Conservation (phyloP, 495 filamentous ascomycete genomes). For the Aspergillus wentii region DNA sequence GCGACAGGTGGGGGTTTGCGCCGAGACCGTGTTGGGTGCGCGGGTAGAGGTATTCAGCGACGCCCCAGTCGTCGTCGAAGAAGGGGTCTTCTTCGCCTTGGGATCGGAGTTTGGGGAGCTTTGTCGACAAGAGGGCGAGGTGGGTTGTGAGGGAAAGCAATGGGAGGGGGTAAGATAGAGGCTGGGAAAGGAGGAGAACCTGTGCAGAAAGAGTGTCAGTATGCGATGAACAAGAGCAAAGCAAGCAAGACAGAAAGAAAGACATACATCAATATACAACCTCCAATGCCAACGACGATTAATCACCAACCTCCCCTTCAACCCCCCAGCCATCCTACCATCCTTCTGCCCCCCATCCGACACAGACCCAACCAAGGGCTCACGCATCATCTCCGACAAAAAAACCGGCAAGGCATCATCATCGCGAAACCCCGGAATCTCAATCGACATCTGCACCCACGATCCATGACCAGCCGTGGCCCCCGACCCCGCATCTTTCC, state of each 20-base stretch:
- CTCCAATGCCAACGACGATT: constrained; percentile 93
- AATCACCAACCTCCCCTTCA: constrained; percentile 72
- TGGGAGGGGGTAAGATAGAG: constrained; percentile 85
- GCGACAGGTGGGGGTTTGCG: constrained; percentile 7
- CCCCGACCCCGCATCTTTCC: constrained; percentile 17
- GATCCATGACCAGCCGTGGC: constrained; percentile 38
- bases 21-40: constrained; percentile 17
- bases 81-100: constrained; percentile 90
- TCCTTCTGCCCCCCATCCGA: constrained; percentile 10
- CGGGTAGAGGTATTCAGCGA: constrained; percentile 71
- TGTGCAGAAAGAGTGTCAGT: constrained; percentile 29
- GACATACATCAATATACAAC: constrained; percentile 88
- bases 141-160: constrained; percentile 90
- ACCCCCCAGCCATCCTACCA: constrained; percentile 48
- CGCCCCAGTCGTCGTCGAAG: constrained; percentile 97
- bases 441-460: constrained; percentile 81
- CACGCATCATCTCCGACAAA: constrained; percentile 78
- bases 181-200: constrained; percentile 91
- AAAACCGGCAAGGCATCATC: constrained; percentile 90
- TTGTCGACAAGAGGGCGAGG: constrained; percentile 86
- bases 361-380: constrained; percentile 67
- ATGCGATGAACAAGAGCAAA: neutral
- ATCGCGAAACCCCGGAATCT: constrained; percentile 82
- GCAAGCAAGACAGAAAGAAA: constrained; percentile 5
- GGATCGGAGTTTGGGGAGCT: constrained; percentile 77